phyloP scores from a whole-genome alignment of 768 basidiomycete species.

The Tricholoma saponaceum region DNA sequence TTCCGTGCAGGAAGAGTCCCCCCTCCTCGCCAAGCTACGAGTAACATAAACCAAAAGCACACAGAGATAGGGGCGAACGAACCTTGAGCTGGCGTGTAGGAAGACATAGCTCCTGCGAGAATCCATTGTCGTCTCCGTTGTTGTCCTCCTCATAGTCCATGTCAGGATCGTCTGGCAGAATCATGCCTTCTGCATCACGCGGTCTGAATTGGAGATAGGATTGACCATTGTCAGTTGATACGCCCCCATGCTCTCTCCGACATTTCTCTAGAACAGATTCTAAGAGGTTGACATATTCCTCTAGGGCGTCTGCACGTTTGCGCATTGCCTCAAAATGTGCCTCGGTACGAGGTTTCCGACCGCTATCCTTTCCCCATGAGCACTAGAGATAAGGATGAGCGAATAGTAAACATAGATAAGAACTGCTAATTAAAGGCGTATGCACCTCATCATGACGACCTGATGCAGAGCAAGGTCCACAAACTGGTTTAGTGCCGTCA shows the following conservation, averaged over 20 bases:
- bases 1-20: slow-evolving; percentile 36
- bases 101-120: slow-evolving; percentile 33
- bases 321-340: slow-evolving; percentile 42
- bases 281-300: slow-evolving; percentile 35
- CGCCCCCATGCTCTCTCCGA: slow-evolving; percentile 31
- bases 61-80: slow-evolving; percentile 5
- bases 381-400: slow-evolving; percentile 27
- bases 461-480: slow-evolving; percentile 33
- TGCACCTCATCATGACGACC: slow-evolving; percentile 37
- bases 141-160: slow-evolving; percentile 14
- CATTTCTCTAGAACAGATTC: slow-evolving; percentile 41
- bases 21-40: slow-evolving; percentile 34
- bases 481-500: slow-evolving; percentile 40
- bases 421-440: neutral
- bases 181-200: slow-evolving; percentile 15
- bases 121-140: slow-evolving; percentile 22
- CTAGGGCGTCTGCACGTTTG: slow-evolving; percentile 34
- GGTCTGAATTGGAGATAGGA: slow-evolving; percentile 30
- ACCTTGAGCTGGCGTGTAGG: slow-evolving; percentile 38
- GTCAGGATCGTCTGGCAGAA: slow-evolving; percentile 17
- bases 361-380: slow-evolving; percentile 37
- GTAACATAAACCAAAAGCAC: neutral
- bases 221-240: slow-evolving; percentile 18
- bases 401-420: neutral
- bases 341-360: slow-evolving; percentile 39